phyloP scores from a whole-genome alignment of 116 monocot genomes.

The Dioscorea cayenensis region DNA sequence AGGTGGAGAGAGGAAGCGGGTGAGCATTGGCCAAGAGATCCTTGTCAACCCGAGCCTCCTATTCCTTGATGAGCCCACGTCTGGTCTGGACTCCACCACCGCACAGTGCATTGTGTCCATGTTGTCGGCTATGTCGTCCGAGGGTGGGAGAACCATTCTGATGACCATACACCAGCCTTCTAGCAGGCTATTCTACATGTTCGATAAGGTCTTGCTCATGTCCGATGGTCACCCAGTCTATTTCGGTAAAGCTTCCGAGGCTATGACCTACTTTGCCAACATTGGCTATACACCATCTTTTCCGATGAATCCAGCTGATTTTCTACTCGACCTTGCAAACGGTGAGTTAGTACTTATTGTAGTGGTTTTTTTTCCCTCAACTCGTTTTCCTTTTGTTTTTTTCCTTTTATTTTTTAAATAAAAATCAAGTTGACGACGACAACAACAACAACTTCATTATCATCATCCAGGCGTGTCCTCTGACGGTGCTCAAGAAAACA shows the following conservation, averaged over 20 bases:
- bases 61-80: conserved; percentile 51
- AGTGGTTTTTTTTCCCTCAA: neutral
- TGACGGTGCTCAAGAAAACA: conserved; percentile 6
- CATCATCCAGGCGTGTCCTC: conserved; percentile 16
- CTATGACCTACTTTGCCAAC: conserved; percentile 24
- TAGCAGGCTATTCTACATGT: conserved; percentile 39
- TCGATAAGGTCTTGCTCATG: conserved; percentile 34
- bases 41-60: conserved; percentile 40
- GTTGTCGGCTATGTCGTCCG: conserved; percentile 16
- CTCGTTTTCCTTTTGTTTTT: neutral
- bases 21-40: conserved; percentile 52
- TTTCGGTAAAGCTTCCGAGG: conserved; percentile 25
- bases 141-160: conserved; percentile 28
- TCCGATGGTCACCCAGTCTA: conserved; percentile 28
- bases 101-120: conserved; percentile 25
- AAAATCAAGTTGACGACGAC: no score
- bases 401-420: neutral
- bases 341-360: conserved; percentile 4
- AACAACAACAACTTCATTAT: neutral
- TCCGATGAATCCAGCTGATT: conserved; percentile 41
- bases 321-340: conserved; percentile 40
- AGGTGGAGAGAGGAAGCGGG: conserved; percentile 50
- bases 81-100: conserved; percentile 45
- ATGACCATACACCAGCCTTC: conserved; percentile 63
- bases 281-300: conserved; percentile 20